Percentiles rank a stretch among this genome's conserved stretches.
phyloP scores from a whole-genome alignment of 192 early-diverging fungal genomes.

The Allomyces macrogynus region DNA sequence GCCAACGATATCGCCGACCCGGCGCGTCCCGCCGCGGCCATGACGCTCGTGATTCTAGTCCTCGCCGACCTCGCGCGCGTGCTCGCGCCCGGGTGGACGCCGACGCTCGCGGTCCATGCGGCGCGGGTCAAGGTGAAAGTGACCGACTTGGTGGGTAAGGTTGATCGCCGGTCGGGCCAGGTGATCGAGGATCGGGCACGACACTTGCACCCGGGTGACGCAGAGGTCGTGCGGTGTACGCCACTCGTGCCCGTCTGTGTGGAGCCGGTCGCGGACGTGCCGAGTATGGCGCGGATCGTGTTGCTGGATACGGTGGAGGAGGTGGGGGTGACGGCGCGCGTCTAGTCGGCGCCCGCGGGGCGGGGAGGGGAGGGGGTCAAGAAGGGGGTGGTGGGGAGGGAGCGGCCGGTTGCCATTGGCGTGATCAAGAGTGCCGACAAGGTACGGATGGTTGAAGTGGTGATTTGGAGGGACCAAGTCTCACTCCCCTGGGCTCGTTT shows the following conservation, averaged over 20 bases:
- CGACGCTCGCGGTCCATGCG: constrained; percentile 87
- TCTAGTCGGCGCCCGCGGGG: no score
- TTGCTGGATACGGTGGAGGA: constrained; percentile 45
- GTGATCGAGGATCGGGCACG: constrained; percentile 78
- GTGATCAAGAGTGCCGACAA: neutral
- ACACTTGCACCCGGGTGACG: constrained; percentile 86
- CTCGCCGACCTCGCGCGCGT: constrained; percentile 80
- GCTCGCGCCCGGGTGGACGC: constrained; percentile 63
- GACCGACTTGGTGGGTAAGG: constrained; percentile 74
- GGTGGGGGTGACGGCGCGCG: no score
- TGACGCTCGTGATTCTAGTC: constrained; percentile 74
- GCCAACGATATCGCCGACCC: neutral
- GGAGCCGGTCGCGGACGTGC: constrained; percentile 77
- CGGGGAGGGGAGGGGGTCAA: no score
- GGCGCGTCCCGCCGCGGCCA: constrained; percentile 39
- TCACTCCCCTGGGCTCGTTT: no score
- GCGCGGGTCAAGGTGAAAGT: constrained; percentile 94
- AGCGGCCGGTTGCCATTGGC: neutral
- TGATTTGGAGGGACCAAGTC: no score
- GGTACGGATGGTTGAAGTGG: no score
- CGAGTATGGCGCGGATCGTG: constrained; percentile 86
- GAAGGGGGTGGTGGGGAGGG: neutral
- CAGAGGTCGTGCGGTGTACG: constrained; percentile 84
- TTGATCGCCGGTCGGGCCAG: constrained; percentile 90
- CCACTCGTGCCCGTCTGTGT: constrained; percentile 94